phyloP scores from a whole-genome alignment of 352 stramenopile genomes.

The Globisporangium spinosum region DNA sequence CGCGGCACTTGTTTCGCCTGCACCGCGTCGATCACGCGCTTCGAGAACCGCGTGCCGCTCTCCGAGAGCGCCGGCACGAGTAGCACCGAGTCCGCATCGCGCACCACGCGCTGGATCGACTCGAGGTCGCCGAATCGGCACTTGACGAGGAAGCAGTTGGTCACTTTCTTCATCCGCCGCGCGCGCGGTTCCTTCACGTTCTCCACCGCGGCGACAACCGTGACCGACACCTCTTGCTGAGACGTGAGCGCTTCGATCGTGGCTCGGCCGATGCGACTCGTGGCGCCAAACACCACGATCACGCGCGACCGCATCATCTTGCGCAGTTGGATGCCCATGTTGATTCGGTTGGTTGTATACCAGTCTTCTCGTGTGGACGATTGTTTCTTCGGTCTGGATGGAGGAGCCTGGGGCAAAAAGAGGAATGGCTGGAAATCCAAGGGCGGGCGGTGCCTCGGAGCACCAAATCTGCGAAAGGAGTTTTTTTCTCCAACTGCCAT shows the following conservation, averaged over 20 bases:
- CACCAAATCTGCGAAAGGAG: constrained; percentile 3
- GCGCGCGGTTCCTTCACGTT: constrained; percentile 43
- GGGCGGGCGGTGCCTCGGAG: neutral
- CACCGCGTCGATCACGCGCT: constrained; percentile 60
- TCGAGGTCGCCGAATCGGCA: constrained; percentile 47
- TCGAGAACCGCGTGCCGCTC: constrained; percentile 59
- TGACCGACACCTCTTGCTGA: constrained; percentile 39
- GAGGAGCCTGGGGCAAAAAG: neutral
- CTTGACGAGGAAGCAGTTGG: constrained; percentile 50
- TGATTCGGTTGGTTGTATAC: neutral
- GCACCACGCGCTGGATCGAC: constrained; percentile 57
- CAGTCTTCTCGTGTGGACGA: too few species aligned
- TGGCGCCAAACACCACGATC: constrained; percentile 76
- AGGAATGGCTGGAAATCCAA: neutral
- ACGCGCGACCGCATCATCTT: constrained; percentile 55
- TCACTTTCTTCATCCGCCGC: constrained; percentile 46
- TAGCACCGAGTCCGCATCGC: constrained; percentile 63
- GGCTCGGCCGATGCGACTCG: constrained; percentile 56
- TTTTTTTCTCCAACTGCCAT: constrained; percentile 15
- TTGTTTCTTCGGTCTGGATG: too few species aligned
- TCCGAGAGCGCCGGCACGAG: constrained; percentile 57
- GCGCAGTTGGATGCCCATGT: constrained; percentile 54
- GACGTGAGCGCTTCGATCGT: constrained; percentile 45
- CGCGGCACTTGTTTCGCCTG: constrained; percentile 39
- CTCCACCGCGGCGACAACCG: constrained; percentile 59